Base-by-base conservation (phyloP, 2,329 filamentous ascomycete species). In the Diaporthe vaccinii region DNA sequence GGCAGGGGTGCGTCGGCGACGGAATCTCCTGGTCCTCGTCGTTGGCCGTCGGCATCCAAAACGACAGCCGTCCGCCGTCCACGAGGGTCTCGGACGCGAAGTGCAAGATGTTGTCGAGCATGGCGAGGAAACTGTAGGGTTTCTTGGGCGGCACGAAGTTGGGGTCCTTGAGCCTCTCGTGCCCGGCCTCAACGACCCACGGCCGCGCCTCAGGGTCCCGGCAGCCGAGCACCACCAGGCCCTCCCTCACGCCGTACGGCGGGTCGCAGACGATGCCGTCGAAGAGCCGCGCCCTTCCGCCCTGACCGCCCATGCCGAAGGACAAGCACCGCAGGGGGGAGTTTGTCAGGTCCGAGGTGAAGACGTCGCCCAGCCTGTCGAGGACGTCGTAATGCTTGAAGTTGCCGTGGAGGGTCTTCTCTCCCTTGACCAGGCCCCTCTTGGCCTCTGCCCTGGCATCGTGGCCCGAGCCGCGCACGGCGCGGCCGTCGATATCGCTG, bases 31-130 rank as follows among this genome's bases (percentile, higher is more conserved):
- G 90, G 65, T 95, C 90, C 78, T 95, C 90, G 76, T 94, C 92
- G 81, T 95, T 95, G 39, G 95, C 93, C 0, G 95, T 98, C 0
- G 97, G 97, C 94, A 98, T 98, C 97, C 97, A 99, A 87, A 99
- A 97, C 10, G 94, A 94, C 14, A 99, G 83, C 39, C 97, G 89
- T 0, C 95, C 97, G 77, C 91, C 85, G 71, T 95, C 92, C 10
- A 98, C 94, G 0, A 99, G 87, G 1, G 93, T 94, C 17, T 90
- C 87, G 0, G 92, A 90, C 7, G 95, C 92, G 81, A 99, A 98
- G 28, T 92, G 89, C 8, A 98, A 89, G 71, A 99, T 95, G 82
- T 98, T 95, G 80, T 95, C 92, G 28, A 98, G 89, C 91, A 99
- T 95, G 8, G 94, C 93, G 53, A 94, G 88, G 82, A 99, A 98